Evolutionary conservation across 768 basidiomycete species (phyloP), one percentile per base, ranked within the genome.

Genomic region (Mycena pura): DNA sequence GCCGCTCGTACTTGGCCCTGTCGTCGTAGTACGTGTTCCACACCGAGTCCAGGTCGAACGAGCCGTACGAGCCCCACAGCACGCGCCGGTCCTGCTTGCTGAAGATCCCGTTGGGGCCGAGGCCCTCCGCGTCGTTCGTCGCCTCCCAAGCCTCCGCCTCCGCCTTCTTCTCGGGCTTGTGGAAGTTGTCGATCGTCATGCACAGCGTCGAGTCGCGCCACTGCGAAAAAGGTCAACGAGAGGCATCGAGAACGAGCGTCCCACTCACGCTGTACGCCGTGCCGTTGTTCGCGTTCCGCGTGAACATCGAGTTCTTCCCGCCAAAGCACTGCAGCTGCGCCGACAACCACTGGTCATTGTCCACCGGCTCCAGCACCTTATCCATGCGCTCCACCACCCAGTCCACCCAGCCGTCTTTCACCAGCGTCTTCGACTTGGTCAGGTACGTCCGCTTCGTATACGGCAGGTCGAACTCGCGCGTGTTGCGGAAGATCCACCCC

Each of bases 171-270:
- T 61, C 59, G 24, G 51, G 59, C 36, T 48, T 54, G 59, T 61
- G 59, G 59, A 61, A 61, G 52, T 61, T 61, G 51, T 61, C 51
- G 51, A 61, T 53, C 21, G 59, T 61, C 59, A 61, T 61, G 47
- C 51, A 53, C 31, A 61, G 22, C 39, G 51, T 61, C 41, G 58
- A 52, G 58, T 60, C 58, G 50, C 58, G 58, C 58, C 58, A 60
- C 58, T 52, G 29, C 28, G 19, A 32, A 40, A 21, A 3, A 44
- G 29, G 19, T 19, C 36, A 24, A 31, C 34, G 21, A 27, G 17
- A 51, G 11, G 15, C 22, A 39, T 40, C 19, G 24, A 36, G 15
- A 34, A 27, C 14, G 41, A 21, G 36, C 31, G 40, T 41, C 28
- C 29, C 3, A 50, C 59, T 34, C 34, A 61, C 59, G 59, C 59